Base-by-base conservation (phyloP, 108 stramenopile genomes). In the Nannochloropsis salina region DNA sequence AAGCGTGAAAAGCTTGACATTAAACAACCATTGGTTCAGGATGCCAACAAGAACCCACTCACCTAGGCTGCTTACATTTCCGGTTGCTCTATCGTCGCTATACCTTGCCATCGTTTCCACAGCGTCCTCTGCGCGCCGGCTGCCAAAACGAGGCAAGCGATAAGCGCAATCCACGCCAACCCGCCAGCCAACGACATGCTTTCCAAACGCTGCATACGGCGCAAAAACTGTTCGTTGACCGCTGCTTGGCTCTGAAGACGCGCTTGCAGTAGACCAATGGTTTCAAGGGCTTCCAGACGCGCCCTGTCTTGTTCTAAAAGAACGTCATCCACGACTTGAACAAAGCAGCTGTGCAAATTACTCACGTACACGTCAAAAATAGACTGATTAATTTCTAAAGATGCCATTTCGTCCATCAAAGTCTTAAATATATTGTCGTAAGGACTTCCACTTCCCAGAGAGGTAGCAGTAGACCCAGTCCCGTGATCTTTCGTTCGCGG, bases 301-400 rank as follows among this genome's bases (percentile, higher is more conserved):
- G 61, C 61, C 61, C 61, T 15, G 4, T 74, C 61, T n/a, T 74
- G 61, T n/a, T 74, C 61, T n/a, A 74, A 6, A 74, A 74, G 61
- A 0, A 74, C 61, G 6, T 74, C 61, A 74, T 74, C 61, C 61
- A 74, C 6, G 20, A 74, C 61, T n/a, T 74, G 61, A n/a, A 74
- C 61, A 74, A 74, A 74, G 15, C 47, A 51, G n/a, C 5, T 74
- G 61, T 74, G 61, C 6, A 74, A 74, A n/a, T 74, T 74, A 74
- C 61, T 74, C 61, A 74, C 61, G n/a, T 74, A 74, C 61, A 74
- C 61, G n/a, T 74, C 61, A 6, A 74, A 74, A 74, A 74, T 74
- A 15, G 61, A 74, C 61, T 74, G 61, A 74, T 74, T 74, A n/a
- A 74, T 74, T 6, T 74, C 61, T n/a, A 74, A 74, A 8, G 61